Evolutionary conservation across 441 rosid species (phyloP), one percentile per base, ranked within the genome.

Genomic region (Adansonia gregorii): DNA sequence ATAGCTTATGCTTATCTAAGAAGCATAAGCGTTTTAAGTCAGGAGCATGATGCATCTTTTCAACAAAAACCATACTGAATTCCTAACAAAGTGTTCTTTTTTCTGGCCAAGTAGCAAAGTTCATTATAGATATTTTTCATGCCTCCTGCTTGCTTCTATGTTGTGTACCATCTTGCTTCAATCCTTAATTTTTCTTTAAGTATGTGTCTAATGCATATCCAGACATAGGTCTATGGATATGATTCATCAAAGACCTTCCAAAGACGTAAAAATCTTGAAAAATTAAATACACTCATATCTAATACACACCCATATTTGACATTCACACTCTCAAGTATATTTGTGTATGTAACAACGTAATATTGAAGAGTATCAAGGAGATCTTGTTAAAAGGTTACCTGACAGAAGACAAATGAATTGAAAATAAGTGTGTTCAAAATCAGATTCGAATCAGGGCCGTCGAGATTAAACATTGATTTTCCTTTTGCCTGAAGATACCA

Each of bases 371-470:
- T 19, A 49, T 20, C 9, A 35, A 64, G 9, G 45, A 48, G 67
- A 65, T 9, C 67, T 12, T n/a, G 35, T 22, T 24, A 49, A 68
- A 81, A 67, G 59, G 10, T 82, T 87, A 91, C 99, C 97, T 95
- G 97, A 78, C 95, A 89, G 74, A 91, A 89, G 80, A 90, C 94
- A 31, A 90, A 90, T 24, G 92, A 79, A 84, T 90, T 90, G 87
- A 90, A 90, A 74, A 90, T 87, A 73, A 90, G 89, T 11, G 94
- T 90, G 82, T 89, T 90, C 81, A 90, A 79, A 56, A 66, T 71
- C 35, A 85, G 81, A 73, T 83, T 83, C 10, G 90, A 83, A 74
- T 86, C 87, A 19, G 83, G 81, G 78, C 93, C 91, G 5, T 46
- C 67, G 17, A 89, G 90, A 56, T 82, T 74, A 43, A 89, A 85